Base-by-base conservation (phyloP, 2,329 filamentous ascomycete genomes). In the Colletotrichum lini region DNA sequence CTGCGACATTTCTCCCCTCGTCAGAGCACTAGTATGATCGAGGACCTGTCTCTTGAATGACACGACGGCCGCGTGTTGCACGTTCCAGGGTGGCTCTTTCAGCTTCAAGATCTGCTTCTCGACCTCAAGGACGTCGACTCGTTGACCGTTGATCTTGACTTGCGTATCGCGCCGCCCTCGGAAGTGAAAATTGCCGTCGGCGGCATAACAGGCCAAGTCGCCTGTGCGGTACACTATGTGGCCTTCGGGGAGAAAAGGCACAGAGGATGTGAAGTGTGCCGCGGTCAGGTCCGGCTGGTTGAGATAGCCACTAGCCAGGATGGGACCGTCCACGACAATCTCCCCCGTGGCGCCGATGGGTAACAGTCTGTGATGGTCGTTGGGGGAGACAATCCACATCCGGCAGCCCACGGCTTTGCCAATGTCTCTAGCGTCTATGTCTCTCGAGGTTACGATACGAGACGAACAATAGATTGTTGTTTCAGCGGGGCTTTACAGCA, bases 261-360 rank as follows among this genome's bases (percentile, higher is more conserved):
- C 44, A 21, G 44, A 47, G 4, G 44, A n/a, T 16, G 10, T n/a
- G 16, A 47, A 47, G 44, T 18, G 15, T 1, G 44, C 44, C 3
- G 44, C 44, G 4, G 44, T 47, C 44, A 6, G 6, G 16, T 47
- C 44, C 0, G 18, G 44, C 1, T 21, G 16, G 16, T n/a, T n/a
- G 1, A 47, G 16, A 13, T 47, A 47, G n/a, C 44, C 44, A 9
- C 18, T 16, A n/a, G 44, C 44, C 0, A 47, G 7, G 10, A 64
- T 59, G 0, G 71, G 50, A 5, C 74, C 73, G 56, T 75, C 72
- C 9, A 78, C 67, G 1, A 77, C 50, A 2, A 78, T 50, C 58
- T 78, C 76, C 12, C 76, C 76, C 4, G 66, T 61, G 44, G 72
- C 73, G 1, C 76, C 76, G 4, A 75, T 65, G 1, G 76, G 76